phyloP scores from a whole-genome alignment of 2,329 filamentous ascomycete species.

The Coleophoma eucalyptorum region DNA sequence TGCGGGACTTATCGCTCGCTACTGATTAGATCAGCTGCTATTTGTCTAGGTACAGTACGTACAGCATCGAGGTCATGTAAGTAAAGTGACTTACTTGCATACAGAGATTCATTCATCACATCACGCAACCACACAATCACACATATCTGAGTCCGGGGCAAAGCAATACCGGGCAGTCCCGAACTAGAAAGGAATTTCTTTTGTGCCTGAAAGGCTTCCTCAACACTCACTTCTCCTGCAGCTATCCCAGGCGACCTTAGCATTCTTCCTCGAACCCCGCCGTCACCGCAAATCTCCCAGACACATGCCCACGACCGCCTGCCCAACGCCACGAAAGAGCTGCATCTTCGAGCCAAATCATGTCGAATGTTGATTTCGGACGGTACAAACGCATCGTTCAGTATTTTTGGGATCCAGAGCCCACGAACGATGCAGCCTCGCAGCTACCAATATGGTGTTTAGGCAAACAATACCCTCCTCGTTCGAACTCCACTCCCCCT shows the following conservation, averaged over 20 bases:
- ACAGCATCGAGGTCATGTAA: no score
- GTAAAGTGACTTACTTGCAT: no score
- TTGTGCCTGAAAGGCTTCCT: no score
- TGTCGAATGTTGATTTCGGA: conserved; percentile 70
- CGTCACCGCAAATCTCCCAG: conserved; percentile 9
- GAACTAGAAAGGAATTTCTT: no score
- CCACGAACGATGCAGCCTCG: conserved; percentile 68
- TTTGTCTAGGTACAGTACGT: no score
- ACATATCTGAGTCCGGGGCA: no score
- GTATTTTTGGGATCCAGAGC: conserved; percentile 89
- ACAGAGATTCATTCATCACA: no score
- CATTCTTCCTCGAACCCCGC: conserved; percentile 6
- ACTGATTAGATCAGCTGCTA: no score
- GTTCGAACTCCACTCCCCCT: conserved; percentile 8
- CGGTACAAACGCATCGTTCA: conserved; percentile 81
- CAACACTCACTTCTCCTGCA: no score
- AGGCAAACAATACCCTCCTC: conserved; percentile 49
- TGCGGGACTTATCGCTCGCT: no score
- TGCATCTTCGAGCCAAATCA: conserved; percentile 6
- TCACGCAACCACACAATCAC: no score
- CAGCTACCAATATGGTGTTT: conserved; percentile 82
- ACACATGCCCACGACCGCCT: background rate
- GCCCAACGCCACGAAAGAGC: background rate
- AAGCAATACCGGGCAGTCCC: no score
- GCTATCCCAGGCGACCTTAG: background rate